phyloP scores from a whole-genome alignment of 2,329 filamentous ascomycete species.

The Thyridium curvatum region DNA sequence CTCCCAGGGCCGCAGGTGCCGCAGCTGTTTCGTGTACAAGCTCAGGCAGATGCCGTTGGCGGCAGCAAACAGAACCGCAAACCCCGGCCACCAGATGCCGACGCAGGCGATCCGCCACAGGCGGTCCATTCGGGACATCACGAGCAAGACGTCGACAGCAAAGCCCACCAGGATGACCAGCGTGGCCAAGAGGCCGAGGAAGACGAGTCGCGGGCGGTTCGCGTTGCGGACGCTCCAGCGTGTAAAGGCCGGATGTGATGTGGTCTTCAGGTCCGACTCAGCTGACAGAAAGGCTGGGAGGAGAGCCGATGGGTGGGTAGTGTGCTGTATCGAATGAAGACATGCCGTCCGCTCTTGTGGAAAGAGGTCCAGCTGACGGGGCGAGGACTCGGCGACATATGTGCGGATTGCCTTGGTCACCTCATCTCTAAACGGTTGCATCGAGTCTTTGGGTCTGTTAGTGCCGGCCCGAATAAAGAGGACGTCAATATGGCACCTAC shows the following conservation, averaged over 20 bases:
- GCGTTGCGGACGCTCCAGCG: constrained; percentile 29
- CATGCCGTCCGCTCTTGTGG: constrained; percentile 28
- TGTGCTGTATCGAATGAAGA: constrained; percentile 30
- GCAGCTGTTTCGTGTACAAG: constrained; percentile 20
- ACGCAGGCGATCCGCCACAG: constrained; percentile 21
- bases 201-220: constrained; percentile 24
- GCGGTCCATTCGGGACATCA: constrained; percentile 18
- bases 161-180: constrained; percentile 16
- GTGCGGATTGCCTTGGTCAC: constrained; percentile 26
- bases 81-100: constrained; percentile 26
- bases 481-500: constrained; percentile 3
- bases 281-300: constrained; percentile 28
- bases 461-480: not conserved
- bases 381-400: constrained; percentile 28
- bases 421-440: constrained; percentile 34
- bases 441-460: constrained; percentile 17
- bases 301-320: constrained; percentile 38
- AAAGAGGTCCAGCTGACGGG: constrained; percentile 29
- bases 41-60: constrained; percentile 28
- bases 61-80: constrained; percentile 25
- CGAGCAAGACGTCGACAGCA: constrained; percentile 21
- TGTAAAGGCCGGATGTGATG: constrained; percentile 32
- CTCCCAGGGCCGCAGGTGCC: constrained; percentile 34
- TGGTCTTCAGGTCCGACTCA: constrained; percentile 27
- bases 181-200: constrained; percentile 17